Base-by-base conservation (phyloP, 441 rosid genomes). In the Gossypium schwendimanii region DNA sequence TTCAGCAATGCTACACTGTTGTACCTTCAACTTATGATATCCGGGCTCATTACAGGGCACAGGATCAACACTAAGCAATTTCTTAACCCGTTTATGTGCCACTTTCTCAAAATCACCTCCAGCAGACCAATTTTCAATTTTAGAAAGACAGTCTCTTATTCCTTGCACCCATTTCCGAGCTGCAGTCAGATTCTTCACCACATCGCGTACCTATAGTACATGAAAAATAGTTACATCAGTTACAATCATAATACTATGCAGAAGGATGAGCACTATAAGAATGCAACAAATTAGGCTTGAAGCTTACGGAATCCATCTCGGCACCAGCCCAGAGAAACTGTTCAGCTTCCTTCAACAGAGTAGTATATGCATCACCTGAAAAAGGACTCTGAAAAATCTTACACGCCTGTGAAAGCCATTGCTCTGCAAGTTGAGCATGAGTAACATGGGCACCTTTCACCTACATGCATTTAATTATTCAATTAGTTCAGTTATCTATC, bases 271-370 rank as follows among this genome's bases (percentile, higher is more conserved):
- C 68, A 49, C 57, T 45, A 60, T 62, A 75, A 78, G 47, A 52
- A 64, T 64, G 55, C 72, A 75, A 59, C 15, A 78, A 31, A 70
- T 15, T 23, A 65, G 72, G 70, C 53, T 66, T 50, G 20, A 73
- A 76, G 79, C 97, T 91, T 79, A 95, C 99, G 47, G 81, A 60
- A 85, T 95, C 91, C 93, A 95, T 86, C 80, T 89, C 99, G 78
- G 84, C 77, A 82, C 97, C 99, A 81, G 89, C 98, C 98, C 99
- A 95, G 73, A 95, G 93, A 90, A 92, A 95, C 78, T 95, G 94
- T 69, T 92, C 99, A 68, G 93, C 94, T 78, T 95, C 94, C 85
- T 88, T 87, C 86, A 95, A 78, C 20, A 84, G 84, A 64, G 57
- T 73, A 49, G 73, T 63, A 80, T 82, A 95, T 72, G 81, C 80